Conservation (phyloP, 768 basidiomycete genomes). For the Paxillus rubicundulus region DNA sequence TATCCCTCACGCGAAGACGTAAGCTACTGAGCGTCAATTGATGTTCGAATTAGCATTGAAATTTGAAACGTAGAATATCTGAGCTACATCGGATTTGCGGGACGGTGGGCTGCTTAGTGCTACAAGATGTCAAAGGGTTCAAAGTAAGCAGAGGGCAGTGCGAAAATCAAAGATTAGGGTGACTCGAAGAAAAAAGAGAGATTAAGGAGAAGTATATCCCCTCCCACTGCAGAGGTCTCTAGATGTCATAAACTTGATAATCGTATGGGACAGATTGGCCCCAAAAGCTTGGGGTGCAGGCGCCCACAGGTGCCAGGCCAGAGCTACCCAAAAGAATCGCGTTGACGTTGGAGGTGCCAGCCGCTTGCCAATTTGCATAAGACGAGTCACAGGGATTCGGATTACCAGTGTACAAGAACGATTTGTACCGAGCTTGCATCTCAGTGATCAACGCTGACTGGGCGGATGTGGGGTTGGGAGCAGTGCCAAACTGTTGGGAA, state of each 20-base stretch:
- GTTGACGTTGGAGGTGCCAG: conserved; percentile 50
- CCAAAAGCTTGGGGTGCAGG: conserved; percentile 69
- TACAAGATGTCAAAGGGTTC: neutral
- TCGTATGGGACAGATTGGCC: conserved; percentile 62
- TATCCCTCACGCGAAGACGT: neutral
- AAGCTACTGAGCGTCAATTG: neutral
- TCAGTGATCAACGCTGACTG: conserved; percentile 62
- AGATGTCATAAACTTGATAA: conserved; percentile 61
- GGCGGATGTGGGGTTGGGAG: conserved; percentile 47
- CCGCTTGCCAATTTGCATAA: conserved; percentile 49
- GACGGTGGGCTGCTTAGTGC: neutral
- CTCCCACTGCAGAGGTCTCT: conserved; percentile 1
- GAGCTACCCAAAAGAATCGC: conserved; percentile 61
- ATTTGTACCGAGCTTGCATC: conserved; percentile 65
- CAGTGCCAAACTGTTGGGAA: conserved; percentile 48
- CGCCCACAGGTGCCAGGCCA: conserved; percentile 49
- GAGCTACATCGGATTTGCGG: neutral
- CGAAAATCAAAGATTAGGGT: conserved; percentile 1
- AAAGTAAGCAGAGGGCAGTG: neutral
- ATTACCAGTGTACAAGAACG: conserved; percentile 59
- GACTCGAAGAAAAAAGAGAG: neutral
- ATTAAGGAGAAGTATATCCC: neutral
- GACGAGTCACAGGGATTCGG: conserved; percentile 55
- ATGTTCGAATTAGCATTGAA: neutral
- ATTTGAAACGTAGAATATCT: neutral